Conservation (phyloP, 1,139 yeast species). For the Yamadazyma atmosphaerica region DNA sequence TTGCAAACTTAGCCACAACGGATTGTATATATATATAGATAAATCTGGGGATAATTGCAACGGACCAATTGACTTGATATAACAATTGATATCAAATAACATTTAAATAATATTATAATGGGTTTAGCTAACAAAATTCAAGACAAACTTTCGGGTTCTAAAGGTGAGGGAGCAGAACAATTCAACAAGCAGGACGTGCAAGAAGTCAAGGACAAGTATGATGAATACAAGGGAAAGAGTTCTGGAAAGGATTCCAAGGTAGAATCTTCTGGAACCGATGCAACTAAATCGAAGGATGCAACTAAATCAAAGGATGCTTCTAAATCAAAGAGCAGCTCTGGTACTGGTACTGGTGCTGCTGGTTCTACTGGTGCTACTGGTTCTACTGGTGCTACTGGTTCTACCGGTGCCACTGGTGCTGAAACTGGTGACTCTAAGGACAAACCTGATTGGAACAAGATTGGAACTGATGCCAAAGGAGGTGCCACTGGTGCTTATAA, state of each 20-base stretch:
- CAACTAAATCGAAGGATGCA: too few species aligned
- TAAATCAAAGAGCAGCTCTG: constrained; percentile 28
- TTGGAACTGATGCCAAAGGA: constrained; percentile 13
- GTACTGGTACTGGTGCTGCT: constrained; percentile 14
- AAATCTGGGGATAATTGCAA: too few species aligned
- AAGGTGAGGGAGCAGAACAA: neutral
- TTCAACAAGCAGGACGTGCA: constrained; percentile 24
- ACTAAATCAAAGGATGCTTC: neutral
- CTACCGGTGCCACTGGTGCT: constrained; percentile 16
- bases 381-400: constrained; percentile 8
- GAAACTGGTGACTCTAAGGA: constrained; percentile 15
- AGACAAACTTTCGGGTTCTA: constrained; percentile 22
- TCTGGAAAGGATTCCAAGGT: constrained; percentile 16
- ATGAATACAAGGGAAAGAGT: constrained; percentile 31
- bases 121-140: constrained; percentile 38
- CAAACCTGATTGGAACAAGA: constrained; percentile 10
- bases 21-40: neutral
- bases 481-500: constrained; percentile 11
- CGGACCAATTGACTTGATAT: neutral
- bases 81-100: neutral
- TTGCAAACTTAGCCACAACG: too few species aligned
- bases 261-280: constrained; percentile 7
- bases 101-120: too few species aligned
- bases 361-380: constrained; percentile 9
- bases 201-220: constrained; percentile 23